Percentiles rank a stretch among this genome's conserved stretches.
These are phyloP conservation scores for Podila minutissima DNA, from an alignment of 192 early-diverging fungal genomes.

Conservation along the genomic window DNA sequence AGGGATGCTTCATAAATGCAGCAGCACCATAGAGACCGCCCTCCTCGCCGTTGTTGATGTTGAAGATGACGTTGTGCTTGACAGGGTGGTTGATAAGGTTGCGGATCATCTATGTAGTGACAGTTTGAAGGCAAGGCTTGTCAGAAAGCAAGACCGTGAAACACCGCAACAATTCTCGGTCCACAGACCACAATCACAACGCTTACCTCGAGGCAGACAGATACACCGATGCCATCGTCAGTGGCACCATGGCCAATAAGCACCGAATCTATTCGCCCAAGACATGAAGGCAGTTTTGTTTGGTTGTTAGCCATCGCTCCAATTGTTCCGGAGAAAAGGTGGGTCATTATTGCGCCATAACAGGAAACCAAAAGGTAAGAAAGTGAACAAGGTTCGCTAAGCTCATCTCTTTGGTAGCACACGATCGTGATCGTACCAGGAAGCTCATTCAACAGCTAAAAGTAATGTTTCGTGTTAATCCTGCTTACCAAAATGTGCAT, in stretches of 20 bases:
- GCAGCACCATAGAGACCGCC: conserved; percentile 69
- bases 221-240: conserved; percentile 75
- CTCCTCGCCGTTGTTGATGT: conserved; percentile 82
- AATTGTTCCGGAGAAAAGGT: not conserved
- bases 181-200: too few species aligned
- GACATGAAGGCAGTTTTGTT: not conserved
- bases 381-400: not conserved
- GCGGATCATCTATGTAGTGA: conserved; percentile 56
- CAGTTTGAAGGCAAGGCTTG: not conserved
- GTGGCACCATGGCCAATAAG: conserved; percentile 75
- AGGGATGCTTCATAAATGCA: conserved; percentile 71
- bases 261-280: conserved; percentile 63
- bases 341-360: not conserved
- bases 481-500: conserved; percentile 70
- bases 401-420: too few species aligned
- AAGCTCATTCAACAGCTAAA: too few species aligned
- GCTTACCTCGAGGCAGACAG: conserved; percentile 66
- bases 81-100: conserved; percentile 68
- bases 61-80: conserved; percentile 70
- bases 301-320: not conserved
- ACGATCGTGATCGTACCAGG: too few species aligned
- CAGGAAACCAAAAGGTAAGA: not conserved
- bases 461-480: too few species aligned
- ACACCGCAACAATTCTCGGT: not conserved
- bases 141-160: not conserved